Evolutionary conservation across 2,329 filamentous ascomycete species (phyloP), one percentile per base, ranked within the genome.

Genomic region (Sphaerulina populicola): DNA sequence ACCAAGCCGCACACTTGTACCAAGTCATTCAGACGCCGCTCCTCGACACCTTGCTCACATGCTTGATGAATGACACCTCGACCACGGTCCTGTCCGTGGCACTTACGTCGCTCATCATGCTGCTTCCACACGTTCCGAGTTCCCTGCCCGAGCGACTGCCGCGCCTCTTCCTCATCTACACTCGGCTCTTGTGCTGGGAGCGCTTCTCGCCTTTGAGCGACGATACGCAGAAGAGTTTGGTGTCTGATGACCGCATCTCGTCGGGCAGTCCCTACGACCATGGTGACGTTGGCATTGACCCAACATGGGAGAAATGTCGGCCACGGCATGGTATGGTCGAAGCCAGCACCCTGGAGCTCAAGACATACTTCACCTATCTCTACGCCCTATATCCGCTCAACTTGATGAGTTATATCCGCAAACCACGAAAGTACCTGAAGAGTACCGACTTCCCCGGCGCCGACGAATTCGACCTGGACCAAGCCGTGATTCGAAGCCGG

Each of bases 301-400:
- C 68, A 11, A 64, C 66, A 1, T 93, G 87, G 87, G 82, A 87
- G 47, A 79, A 78, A 53, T 76, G 79, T 35, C 66, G 75, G 6
- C 81, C 80, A 55, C 75, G 81, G 5, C 73, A 80, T n/a, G 80
- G 83, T 31, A 72, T 75, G 9, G 79, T 85, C 47, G 79, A 80
- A 38, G 74, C 76, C 5, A 72, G 76, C 2, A 78, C 88, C 2
- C 80, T 82, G 4, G 82, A 87, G 53, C 74, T 91, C 1, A 70
- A 82, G 47, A 80, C 83, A 59, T 90, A 88, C 67, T 93, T 89
- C 61, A 90, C 86, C 2, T 83, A 89, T 23, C 74, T 93, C 0
- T 93, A 93, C 60, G 88, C 87, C 0, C 71, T 93, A 4, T 93
- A 91, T 57, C 87, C 87, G 1, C 79, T 91, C 63, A 91, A 91